These are phyloP conservation scores for Tremella yokohamensis DNA, from an alignment of 768 basidiomycete genomes.

Conservation along the genomic window DNA sequence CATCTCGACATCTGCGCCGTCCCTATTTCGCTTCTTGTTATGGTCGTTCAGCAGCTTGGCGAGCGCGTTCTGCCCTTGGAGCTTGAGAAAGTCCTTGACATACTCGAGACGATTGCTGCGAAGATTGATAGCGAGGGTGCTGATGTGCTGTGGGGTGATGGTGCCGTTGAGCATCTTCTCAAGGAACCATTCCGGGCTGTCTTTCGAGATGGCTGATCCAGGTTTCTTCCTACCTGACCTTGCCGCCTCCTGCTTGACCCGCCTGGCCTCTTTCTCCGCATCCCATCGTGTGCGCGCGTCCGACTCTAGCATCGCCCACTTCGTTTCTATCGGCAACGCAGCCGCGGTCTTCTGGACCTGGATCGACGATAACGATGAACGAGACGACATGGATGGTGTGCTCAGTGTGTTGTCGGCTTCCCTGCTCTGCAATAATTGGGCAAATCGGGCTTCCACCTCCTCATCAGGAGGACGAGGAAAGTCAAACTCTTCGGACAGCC, in stretches of 20 bases:
- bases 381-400: constrained; percentile 21
- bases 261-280: constrained; percentile 52
- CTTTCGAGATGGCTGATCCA: constrained; percentile 58
- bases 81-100: constrained; percentile 27
- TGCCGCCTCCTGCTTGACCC: constrained; percentile 58
- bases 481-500: constrained; percentile 57
- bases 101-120: constrained; percentile 78
- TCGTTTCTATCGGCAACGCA: constrained; percentile 69
- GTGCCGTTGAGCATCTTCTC: constrained; percentile 82
- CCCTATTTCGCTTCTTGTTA: constrained; percentile 50
- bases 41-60: constrained; percentile 32
- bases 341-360: constrained; percentile 14
- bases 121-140: constrained; percentile 66
- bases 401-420: constrained; percentile 47
- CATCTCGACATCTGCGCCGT: constrained; percentile 62
- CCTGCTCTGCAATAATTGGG: constrained; percentile 68
- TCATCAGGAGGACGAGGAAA: constrained; percentile 75
- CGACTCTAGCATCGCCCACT: constrained; percentile 85
- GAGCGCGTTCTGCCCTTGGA: constrained; percentile 38
- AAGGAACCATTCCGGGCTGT: constrained; percentile 86
- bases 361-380: constrained; percentile 16
- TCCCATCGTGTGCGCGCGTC: constrained; percentile 77
- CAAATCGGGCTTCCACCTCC: constrained; percentile 76
- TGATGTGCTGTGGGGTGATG: constrained; percentile 74
- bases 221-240: constrained; percentile 50